phyloP scores from a whole-genome alignment of 2,329 filamentous ascomycete species.

The Colletotrichum abscissum region DNA sequence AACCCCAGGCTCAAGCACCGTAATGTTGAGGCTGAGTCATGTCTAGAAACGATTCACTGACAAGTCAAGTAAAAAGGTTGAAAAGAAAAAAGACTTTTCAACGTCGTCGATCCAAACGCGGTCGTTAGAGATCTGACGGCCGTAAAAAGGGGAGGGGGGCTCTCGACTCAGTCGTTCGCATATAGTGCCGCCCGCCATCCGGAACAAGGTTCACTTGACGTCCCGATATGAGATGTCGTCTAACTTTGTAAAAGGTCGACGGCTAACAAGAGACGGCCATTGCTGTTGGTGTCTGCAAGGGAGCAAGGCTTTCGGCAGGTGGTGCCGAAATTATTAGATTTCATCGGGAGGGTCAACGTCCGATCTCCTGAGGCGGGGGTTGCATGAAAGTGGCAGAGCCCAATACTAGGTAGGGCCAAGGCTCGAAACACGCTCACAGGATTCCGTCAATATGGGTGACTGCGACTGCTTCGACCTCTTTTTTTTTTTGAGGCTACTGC shows the following conservation, averaged over 20 bases:
- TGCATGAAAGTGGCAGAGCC: constrained; percentile 21
- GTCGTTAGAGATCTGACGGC: neutral
- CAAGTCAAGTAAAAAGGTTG: no score
- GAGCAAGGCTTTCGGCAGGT: constrained; percentile 1
- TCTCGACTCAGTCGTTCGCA: neutral
- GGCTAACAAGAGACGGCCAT: neutral
- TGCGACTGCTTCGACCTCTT: neutral
- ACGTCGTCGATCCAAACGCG: neutral
- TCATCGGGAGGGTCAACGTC: constrained; percentile 26
- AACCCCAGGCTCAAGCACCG: neutral
- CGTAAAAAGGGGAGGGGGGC: neutral
- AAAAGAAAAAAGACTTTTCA: neutral
- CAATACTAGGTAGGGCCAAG: neutral
- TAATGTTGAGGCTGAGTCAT: neutral
- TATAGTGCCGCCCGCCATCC: constrained; percentile 1
- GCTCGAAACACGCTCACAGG: constrained; percentile 30
- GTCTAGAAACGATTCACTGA: neutral
- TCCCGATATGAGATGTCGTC: constrained; percentile 29
- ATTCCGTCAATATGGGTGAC: neutral
- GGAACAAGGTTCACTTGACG: constrained; percentile 26
- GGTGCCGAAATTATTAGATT: constrained; percentile 17
- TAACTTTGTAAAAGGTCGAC: neutral
- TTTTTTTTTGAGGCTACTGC: neutral
- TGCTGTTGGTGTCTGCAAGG: constrained; percentile 1
- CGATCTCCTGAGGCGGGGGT: constrained; percentile 16